Evolutionary conservation across 73 alveolate genomes (phyloP).

Genomic region (Symbiodinium pilosum): DNA sequence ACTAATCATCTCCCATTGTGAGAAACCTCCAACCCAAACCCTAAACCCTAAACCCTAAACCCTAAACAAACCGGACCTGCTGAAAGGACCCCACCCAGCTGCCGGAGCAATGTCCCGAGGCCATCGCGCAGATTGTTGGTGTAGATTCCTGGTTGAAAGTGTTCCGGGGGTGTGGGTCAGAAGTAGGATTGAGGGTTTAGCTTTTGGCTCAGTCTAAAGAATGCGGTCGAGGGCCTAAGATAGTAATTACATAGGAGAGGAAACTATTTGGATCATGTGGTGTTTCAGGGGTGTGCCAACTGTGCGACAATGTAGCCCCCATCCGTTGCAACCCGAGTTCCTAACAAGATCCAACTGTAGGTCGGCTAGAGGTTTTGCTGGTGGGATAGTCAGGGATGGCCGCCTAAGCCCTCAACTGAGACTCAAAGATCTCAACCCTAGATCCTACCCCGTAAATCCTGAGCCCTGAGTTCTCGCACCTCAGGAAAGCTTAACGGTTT

Average conservation of each 20-base stretch:
- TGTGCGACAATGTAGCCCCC: too few relatives aligned
- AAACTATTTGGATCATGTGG: too few relatives aligned
- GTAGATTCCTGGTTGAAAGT: background rate
- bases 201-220: background rate
- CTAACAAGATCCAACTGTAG: background rate
- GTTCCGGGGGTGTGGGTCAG: background rate
- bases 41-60: background rate
- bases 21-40: background rate
- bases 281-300: too few relatives aligned
- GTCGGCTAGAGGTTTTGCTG: background rate
- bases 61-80: background rate
- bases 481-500: too few relatives aligned
- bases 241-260: too few relatives aligned
- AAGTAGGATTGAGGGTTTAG: background rate
- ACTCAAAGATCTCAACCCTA: background rate
- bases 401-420: too few relatives aligned
- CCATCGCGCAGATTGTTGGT: slow-evolving; percentile 50
- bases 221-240: too few relatives aligned
- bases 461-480: background rate
- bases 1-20: too few relatives aligned
- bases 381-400: background rate
- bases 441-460: background rate
- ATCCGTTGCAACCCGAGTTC: too few relatives aligned
- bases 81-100: background rate
- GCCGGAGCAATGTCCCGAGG: slow-evolving; percentile 24